Evolutionary conservation across 2,329 filamentous ascomycete genomes (phyloP), one percentile per base, ranked within the genome.

Genomic region (Teratosphaeria pseudoeucalypti): DNA sequence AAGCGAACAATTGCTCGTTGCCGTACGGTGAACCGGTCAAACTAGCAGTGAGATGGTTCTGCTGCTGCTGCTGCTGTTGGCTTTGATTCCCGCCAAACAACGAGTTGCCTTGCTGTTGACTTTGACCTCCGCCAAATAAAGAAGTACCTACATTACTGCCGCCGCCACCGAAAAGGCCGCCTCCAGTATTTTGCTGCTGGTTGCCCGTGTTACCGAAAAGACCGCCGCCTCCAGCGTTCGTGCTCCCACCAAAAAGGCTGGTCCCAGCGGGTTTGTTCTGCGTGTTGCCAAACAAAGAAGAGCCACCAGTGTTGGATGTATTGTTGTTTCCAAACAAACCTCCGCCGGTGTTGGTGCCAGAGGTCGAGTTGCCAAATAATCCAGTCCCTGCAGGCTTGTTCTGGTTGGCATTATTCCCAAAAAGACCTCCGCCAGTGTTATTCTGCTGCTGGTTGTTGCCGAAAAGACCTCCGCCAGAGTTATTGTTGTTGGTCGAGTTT

Each of bases 11-110:
- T 1, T 90, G 90, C 54, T 89, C 84, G 57, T 89, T 91, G 49
- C 94, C 94, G 70, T 95, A 99, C 0, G 95, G 92, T 62, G 90
- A 94, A 5, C 91, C 86, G 37, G 88, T 90, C 60, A 96, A 78
- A 19, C 75, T 74, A 57, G 77, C 75, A 53, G 78, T 73, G 55
- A 79, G 74, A 68, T 88, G 85, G 16, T 81, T 81, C 55, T 76
- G 76, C 64, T 79, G 77, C 26, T 70, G 77, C 26, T 70, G 73
- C 55, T 81, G 81, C 62, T 80, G 78, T 61, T 82, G 78, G 61
- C 79, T 79, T 59, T 78, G 77, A 64, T 80, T 65, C n/a, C 82
- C 82, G 63, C 85, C 84, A 27, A 85, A 64, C 66, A 80, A 77
- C 62, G 72, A 74, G 62, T 68, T 70, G 60, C 75, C 73, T 55